Percentiles rank a stretch among this genome's conserved stretches.
Evolutionary conservation across 2,329 filamentous ascomycete genomes (phyloP).

Genomic region (Colletotrichum sp.): DNA sequence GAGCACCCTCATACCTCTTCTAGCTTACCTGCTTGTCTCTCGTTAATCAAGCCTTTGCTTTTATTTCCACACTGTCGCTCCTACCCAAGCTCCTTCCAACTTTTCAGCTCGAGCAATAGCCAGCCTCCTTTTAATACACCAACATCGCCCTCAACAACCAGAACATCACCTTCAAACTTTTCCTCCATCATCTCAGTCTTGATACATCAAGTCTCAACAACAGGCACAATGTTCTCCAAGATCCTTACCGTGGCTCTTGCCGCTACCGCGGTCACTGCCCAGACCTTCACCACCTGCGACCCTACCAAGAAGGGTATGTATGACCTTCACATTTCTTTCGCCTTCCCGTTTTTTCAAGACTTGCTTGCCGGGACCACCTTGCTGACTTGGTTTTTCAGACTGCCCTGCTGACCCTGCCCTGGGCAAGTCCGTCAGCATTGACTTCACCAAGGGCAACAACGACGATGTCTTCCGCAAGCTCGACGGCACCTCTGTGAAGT

Average conservation of each 20-base stretch:
- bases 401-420: constrained; percentile 82
- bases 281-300: constrained; percentile 63
- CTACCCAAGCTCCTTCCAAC: constrained; percentile 5
- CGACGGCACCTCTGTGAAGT: constrained; percentile 52
- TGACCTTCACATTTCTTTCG: not conserved
- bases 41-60: constrained; percentile 18
- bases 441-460: constrained; percentile 77
- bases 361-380: not conserved
- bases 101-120: not conserved
- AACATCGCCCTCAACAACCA: not conserved
- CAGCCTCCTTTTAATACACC: constrained; percentile 6
- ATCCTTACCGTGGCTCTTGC: constrained; percentile 56
- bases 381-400: constrained; percentile 37
- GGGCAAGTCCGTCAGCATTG: constrained; percentile 65
- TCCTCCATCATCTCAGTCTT: not conserved
- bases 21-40: constrained; percentile 15
- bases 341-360: not conserved
- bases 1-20: constrained; percentile 3
- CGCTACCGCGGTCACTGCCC: constrained; percentile 54
- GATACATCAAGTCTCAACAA: not conserved
- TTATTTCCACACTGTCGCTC: constrained; percentile 17
- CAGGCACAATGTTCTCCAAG: constrained; percentile 26
- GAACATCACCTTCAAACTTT: not conserved
- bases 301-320: constrained; percentile 54
- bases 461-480: constrained; percentile 59